Conservation (phyloP, 1,139 yeast genomes). For the Suhomyces anneliseae region DNA sequence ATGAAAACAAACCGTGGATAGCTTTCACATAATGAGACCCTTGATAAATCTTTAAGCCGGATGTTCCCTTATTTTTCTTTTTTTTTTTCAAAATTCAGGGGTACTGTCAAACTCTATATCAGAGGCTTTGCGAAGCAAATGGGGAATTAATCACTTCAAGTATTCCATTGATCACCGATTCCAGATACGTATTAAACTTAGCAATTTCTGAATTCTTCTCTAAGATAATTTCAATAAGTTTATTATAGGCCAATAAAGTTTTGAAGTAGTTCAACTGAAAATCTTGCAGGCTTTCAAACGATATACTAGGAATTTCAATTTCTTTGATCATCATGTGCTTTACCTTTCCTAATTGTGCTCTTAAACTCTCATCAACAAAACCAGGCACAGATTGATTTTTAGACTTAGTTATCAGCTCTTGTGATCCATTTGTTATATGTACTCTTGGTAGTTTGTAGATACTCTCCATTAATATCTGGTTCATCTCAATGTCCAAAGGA, state of each 20-base stretch:
- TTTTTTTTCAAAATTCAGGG: background rate
- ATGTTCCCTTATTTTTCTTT: too few species aligned
- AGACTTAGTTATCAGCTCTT: background rate
- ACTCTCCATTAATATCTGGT: constrained; percentile 9
- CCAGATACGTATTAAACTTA: constrained; percentile 5
- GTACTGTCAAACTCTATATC: constrained; percentile 4
- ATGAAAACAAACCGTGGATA: too few species aligned
- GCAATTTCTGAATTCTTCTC: constrained; percentile 13
- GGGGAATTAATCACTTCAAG: background rate
- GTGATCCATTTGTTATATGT: background rate
- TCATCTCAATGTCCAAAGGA: constrained; percentile 10
- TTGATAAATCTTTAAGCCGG: too few species aligned
- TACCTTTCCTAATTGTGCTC: background rate
- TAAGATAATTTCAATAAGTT: constrained; percentile 8
- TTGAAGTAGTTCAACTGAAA: constrained; percentile 12
- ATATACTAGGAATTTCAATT: constrained; percentile 1
- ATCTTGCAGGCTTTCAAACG: background rate
- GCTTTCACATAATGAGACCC: too few species aligned
- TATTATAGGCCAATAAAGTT: constrained; percentile 13
- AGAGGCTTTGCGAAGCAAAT: background rate
- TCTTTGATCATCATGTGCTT: background rate
- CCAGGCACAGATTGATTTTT: background rate
- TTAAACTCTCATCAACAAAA: background rate
- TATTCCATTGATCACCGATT: background rate
- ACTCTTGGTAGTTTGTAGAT: constrained; percentile 3